phyloP scores from a whole-genome alignment of 2,329 filamentous ascomycete species.

The Chaetomiaceae sp. region DNA sequence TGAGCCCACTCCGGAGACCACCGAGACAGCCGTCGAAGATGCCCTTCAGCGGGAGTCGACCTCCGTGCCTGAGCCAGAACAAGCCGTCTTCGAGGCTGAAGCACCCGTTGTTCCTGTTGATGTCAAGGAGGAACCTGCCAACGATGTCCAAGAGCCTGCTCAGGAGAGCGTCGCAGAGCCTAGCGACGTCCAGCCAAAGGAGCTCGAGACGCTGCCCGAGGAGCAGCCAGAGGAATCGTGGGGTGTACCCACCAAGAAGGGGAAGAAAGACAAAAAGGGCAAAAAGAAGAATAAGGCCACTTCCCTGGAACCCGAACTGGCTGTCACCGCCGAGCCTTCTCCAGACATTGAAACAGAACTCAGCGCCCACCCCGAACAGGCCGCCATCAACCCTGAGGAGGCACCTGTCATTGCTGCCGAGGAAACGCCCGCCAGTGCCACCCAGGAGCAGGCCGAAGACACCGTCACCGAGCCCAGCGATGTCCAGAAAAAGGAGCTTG shows the following conservation, averaged over 20 bases:
- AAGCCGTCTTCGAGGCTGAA: background rate
- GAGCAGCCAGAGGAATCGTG: background rate
- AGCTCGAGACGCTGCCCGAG: background rate
- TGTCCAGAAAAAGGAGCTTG: slow-evolving; percentile 7
- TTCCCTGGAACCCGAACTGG: too few species aligned
- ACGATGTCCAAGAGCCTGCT: too few species aligned
- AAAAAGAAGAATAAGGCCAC: slow-evolving; percentile 3
- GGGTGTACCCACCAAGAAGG: background rate
- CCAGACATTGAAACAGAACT: too few species aligned
- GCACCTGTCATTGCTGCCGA: too few species aligned
- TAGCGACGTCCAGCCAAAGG: background rate
- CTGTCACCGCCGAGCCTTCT: too few species aligned
- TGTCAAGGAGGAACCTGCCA: background rate
- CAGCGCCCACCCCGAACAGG: too few species aligned
- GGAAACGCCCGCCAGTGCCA: background rate
- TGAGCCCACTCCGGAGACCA: background rate
- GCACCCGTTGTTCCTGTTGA: background rate
- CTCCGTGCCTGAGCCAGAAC: background rate
- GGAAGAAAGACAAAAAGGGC: background rate
- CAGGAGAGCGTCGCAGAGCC: background rate
- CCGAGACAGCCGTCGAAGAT: slow-evolving; percentile 14
- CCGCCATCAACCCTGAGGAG: too few species aligned
- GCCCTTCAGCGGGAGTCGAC: background rate
- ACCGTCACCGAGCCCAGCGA: slow-evolving; percentile 2
- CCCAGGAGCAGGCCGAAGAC: background rate